These are phyloP conservation scores for Wallemia mellicola DNA, from an alignment of 1,284 basidiomycete species.

Conservation along the genomic window DNA sequence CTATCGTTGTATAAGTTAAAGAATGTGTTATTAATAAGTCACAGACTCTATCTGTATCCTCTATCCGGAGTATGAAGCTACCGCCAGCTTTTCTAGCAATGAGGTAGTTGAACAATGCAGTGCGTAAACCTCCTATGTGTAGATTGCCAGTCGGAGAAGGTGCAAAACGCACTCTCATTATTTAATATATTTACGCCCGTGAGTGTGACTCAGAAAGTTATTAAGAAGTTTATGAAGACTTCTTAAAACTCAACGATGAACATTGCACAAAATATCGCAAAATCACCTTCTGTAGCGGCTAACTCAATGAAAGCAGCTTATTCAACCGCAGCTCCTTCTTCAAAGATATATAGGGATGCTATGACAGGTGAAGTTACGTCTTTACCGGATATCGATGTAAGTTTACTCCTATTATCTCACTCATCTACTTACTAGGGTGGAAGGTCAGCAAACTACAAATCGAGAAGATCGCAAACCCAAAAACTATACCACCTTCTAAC, in stretches of 20 bases:
- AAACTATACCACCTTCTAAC: slow-evolving; percentile 24
- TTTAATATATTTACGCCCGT: too few relatives aligned
- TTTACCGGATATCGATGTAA: slow-evolving; percentile 20
- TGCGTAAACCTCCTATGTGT: slow-evolving; percentile 84
- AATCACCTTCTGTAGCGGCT: not conserved
- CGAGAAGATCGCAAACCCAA: slow-evolving; percentile 22
- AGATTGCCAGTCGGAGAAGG: slow-evolving; percentile 85
- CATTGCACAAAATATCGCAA: not conserved
- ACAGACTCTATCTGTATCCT: slow-evolving; percentile 70
- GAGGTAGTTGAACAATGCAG: slow-evolving; percentile 76
- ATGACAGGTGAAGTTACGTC: slow-evolving; percentile 21
- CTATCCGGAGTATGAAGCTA: slow-evolving; percentile 68
- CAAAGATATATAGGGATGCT: slow-evolving; percentile 12
- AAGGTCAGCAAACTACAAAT: slow-evolving; percentile 24
- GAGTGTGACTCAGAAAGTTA: too few relatives aligned
- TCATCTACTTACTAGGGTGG: too few relatives aligned
- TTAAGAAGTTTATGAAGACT: too few relatives aligned
- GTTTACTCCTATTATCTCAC: too few relatives aligned
- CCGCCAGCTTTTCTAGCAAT: slow-evolving; percentile 51
- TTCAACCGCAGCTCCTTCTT: not conserved
- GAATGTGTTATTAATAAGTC: not conserved
- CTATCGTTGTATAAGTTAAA: not conserved
- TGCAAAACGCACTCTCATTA: slow-evolving; percentile 40
- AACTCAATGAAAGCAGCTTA: not conserved
- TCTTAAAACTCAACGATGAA: not conserved